Base-by-base conservation (phyloP, 352 stramenopile genomes). In the Saprolegnia parasitica region DNA sequence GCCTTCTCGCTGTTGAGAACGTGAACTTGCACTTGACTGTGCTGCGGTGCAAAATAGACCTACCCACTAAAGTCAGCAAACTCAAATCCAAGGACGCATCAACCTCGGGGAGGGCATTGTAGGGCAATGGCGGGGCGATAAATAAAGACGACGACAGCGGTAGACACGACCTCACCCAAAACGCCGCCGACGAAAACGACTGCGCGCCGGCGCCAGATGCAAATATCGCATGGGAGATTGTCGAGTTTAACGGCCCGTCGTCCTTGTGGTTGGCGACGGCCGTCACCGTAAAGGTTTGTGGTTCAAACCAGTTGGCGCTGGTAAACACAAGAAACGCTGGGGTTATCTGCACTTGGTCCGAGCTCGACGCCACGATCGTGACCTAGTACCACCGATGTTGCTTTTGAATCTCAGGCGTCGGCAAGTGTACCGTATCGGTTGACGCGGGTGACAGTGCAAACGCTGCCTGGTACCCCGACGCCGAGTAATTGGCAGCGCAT, bases 251-350 rank as follows among this genome's bases (percentile, higher is more conserved):
- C 9, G 71, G 64, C 3, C 79, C 73, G 26, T 89, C 76, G 16
- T 79, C 79, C 6, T 90, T 56, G 0, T 70, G 52, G 26, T 93
- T 77, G 24, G 89, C 72, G 0, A 81, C 62, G 13, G 83, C 84
- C 26, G 57, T 56, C 9, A 91, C 78, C 0, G 72, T 72, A 9
- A 93, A 76, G 39, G 62, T 73, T 50, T 91, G 84, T 0, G 83
- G 81, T 1, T 83, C 13, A 50, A 86, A 90, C 84, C 84, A 93
- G 42, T 90, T 79, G 1, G 57, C 60, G 4, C 71, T 76, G 35
- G 79, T 80, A 56, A 93, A 93, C 0, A 78, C 89, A 40, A 93
- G 77, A 5, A 87, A 57, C 4, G 78, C 78, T 2, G 84, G 84
- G 0, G 76, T 78, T 49, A 90, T 75, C 0, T 18, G 20, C n/a